Evolutionary conservation across 179 eudicot genomes (phyloP), one percentile per base, ranked within the genome.

Genomic region (Corrigiola litoralis): DNA sequence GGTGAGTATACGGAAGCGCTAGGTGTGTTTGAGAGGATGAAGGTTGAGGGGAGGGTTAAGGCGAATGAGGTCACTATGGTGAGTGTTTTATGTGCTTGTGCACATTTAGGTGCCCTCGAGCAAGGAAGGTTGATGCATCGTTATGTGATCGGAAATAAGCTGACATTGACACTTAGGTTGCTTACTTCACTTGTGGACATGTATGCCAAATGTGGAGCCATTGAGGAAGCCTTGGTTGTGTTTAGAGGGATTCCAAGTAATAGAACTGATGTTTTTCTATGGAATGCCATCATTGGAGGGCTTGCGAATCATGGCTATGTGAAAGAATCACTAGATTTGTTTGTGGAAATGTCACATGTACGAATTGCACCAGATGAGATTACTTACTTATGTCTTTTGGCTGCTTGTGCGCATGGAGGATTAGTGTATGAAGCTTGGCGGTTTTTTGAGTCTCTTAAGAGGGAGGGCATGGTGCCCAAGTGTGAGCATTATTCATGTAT

Each of bases 141-240:
- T 13, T 87, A 85, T 63, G 69, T 89, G 32, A 33, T 66, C 0
- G 89, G 83, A 33, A 72, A 83, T 45, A 36, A 71, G 31, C 69
- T 87, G 52, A 74, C 78, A 1, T 33, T 84, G 40, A 87, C 82
- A 29, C 76, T 89, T 34, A 72, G 63, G 50, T 65, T 89, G 76
- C 41, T 71, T 1, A 89, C 96, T 32, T 80, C 94, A 4, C 83
- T 85, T 10, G 81, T 89, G 56, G 94, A 89, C 68, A 89, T 89
- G 96, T 89, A 89, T 73, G 90, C 88, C 6, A 89, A 89, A 75
- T 85, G 88, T 58, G 96, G 96, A 25, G 90, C 90, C 2, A 78
- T 85, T 57, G 79, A 80, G 27, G 80, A 81, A 66, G 96, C 90
- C 2, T 42, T 83, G 51, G 71, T n/a, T 53, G 77, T 83, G 61